Base-by-base conservation (phyloP, 108 stramenopile species). In the Schizochytrium sp. region DNA sequence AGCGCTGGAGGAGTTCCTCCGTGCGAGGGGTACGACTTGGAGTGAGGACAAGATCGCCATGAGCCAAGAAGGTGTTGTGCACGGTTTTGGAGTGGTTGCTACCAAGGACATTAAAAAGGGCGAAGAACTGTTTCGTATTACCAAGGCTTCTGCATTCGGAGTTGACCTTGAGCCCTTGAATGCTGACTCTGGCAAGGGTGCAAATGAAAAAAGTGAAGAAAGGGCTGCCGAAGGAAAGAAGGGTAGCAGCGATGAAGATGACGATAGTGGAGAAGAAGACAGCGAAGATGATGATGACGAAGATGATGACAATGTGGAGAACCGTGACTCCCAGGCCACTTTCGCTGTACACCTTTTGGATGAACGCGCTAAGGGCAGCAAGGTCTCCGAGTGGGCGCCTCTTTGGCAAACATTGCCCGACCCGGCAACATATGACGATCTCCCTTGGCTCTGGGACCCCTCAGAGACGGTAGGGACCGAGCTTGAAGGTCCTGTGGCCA, bases 21-120 rank as follows among this genome's bases (percentile, higher is more conserved):
- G 40, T n/a, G 45, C 10, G 15, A 47, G 3, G 5, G 76, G 76
- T 53, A 53, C 53, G 47, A 19, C 50, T 10, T 83, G 76, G 76
- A 53, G n/a, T 5, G 38, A 38, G 0, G 50, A 28, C 4, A 55
- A 55, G 15, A 53, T 83, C 1, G 76, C 49, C 15, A 49, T 83
- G 76, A 83, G 50, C 50, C 19, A 13, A 10, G 3, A 83, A 10
- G 50, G 50, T 40, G 76, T 83, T 8, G 2, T 83, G 8, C 76
- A 83, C 47, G 76, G 76, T 13, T 55, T 83, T 42, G 76, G 76
- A 5, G 76, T 83, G 45, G 76, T 83, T 28, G 47, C 76, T 53
- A 83, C 49, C 38, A 7, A n/a, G 10, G 28, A 10, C 38, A 83
- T 83, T 53, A 5, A 46, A 13, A 40, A 56, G 28, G 76, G 76